Evolutionary conservation across 78 protist genomes (phyloP).

Genomic region (Polysphondylium violaceum): DNA sequence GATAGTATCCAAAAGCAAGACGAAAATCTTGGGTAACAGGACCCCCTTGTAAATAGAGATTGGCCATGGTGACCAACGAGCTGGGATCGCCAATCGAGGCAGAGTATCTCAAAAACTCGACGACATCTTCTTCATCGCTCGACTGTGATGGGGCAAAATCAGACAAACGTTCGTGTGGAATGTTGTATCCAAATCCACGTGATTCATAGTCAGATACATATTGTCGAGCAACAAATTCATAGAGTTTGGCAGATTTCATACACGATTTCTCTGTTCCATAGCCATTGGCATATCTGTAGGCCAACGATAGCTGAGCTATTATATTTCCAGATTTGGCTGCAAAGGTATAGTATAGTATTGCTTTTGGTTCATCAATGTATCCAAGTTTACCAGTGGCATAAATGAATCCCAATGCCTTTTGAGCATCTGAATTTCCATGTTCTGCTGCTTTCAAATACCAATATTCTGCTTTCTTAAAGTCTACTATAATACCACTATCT

Average conservation of each 20-base stretch:
- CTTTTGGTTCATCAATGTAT: slow-evolving; percentile 36
- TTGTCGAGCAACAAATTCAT: slow-evolving; percentile 69
- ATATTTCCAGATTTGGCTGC: slow-evolving; percentile 81
- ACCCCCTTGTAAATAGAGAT: slow-evolving; percentile 80
- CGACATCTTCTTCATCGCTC: slow-evolving; percentile 55
- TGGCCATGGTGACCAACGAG: slow-evolving; percentile 86
- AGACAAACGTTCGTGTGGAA: slow-evolving; percentile 27
- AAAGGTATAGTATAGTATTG: slow-evolving; percentile 75
- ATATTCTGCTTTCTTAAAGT: slow-evolving; percentile 55
- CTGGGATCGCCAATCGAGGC: slow-evolving; percentile 82
- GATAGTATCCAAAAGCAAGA: slow-evolving; percentile 68
- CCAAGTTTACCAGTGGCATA: slow-evolving; percentile 74
- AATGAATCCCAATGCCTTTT: slow-evolving; percentile 65
- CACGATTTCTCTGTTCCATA: slow-evolving; percentile 82
- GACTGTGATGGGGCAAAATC: not conserved
- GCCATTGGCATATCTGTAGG: slow-evolving; percentile 85
- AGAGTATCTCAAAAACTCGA: slow-evolving; percentile 82
- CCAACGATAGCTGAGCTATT: slow-evolving; percentile 74
- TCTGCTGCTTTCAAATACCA: slow-evolving; percentile 47
- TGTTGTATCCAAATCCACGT: slow-evolving; percentile 48
- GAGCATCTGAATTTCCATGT: slow-evolving; percentile 71
- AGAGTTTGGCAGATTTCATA: slow-evolving; percentile 64
- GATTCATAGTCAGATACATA: slow-evolving; percentile 38
- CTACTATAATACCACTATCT: slow-evolving; percentile 36
- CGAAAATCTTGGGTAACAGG: slow-evolving; percentile 66